phyloP scores from a whole-genome alignment of 2,329 filamentous ascomycete genomes.

The Penicillium sp. region DNA sequence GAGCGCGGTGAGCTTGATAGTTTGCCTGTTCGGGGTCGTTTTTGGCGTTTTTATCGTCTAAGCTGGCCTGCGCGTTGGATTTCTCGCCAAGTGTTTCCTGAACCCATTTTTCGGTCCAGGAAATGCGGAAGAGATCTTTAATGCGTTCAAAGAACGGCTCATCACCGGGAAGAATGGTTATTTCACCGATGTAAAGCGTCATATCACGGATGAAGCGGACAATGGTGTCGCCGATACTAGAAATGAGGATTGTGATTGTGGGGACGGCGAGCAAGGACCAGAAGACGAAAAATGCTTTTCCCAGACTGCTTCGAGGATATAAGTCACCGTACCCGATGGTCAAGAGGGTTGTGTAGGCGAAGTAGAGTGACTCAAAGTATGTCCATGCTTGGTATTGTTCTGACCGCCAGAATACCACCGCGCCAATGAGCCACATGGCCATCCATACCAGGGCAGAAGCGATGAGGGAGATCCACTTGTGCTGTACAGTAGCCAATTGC shows the following conservation, averaged over 20 bases:
- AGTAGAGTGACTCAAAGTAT: constrained; percentile 42
- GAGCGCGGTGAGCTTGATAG: constrained; percentile 31
- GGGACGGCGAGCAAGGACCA: constrained; percentile 44
- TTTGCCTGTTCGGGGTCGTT: background rate
- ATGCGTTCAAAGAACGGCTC: constrained; percentile 34
- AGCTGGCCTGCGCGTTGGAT: background rate
- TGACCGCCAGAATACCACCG: constrained; percentile 37
- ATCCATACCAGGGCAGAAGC: constrained; percentile 41
- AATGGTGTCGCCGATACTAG: constrained; percentile 40
- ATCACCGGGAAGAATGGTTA: constrained; percentile 57
- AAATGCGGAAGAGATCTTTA: constrained; percentile 24
- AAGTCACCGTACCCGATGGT: constrained; percentile 45
- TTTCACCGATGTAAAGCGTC: constrained; percentile 56
- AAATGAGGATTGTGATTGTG: constrained; percentile 42
- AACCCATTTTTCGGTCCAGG: constrained; percentile 19
- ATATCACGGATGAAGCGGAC: constrained; percentile 56
- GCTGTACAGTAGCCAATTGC: constrained; percentile 39
- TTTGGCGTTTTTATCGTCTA: constrained; percentile 1
- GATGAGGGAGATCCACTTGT: constrained; percentile 43
- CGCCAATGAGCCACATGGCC: constrained; percentile 46
- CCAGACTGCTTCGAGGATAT: constrained; percentile 33
- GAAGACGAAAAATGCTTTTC: constrained; percentile 41
- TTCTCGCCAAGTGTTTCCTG: constrained; percentile 17
- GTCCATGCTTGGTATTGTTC: constrained; percentile 34
- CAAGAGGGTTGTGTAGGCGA: constrained; percentile 39